Evolutionary conservation across 2,329 filamentous ascomycete genomes (phyloP).

Genomic region (Fusarium sp.): DNA sequence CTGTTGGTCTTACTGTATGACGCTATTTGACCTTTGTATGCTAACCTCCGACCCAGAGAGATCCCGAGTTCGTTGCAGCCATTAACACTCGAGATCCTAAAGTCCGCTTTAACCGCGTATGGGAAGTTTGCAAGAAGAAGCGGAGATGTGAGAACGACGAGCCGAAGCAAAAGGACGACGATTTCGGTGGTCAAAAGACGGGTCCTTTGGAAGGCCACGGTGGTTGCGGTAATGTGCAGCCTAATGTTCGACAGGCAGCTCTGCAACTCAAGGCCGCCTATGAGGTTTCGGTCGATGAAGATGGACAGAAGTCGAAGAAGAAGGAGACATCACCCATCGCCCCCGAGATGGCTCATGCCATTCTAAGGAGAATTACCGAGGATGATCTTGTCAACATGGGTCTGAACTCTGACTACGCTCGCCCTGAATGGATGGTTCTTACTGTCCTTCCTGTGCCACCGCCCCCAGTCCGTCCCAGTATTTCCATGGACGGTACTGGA

Average conservation of each 20-base stretch:
- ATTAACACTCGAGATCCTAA: slow-evolving; percentile 92
- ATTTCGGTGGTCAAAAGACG: slow-evolving; percentile 72
- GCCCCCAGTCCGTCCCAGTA: slow-evolving; percentile 94
- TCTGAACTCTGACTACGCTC: slow-evolving; percentile 92
- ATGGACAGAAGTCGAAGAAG: slow-evolving; percentile 70
- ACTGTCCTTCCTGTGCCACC: slow-evolving; percentile 96
- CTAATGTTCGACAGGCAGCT: slow-evolving; percentile 87
- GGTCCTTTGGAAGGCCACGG: slow-evolving; percentile 73
- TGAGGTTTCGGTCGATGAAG: slow-evolving; percentile 77
- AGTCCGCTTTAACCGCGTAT: slow-evolving; percentile 91
- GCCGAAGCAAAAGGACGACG: slow-evolving; percentile 77
- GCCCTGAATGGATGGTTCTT: slow-evolving; percentile 98
- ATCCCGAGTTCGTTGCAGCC: slow-evolving; percentile 85
- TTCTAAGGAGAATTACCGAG: slow-evolving; percentile 87
- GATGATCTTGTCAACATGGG: slow-evolving; percentile 89
- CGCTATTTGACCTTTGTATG: slow-evolving; percentile 68
- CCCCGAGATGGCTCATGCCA: slow-evolving; percentile 84
- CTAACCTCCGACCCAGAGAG: slow-evolving; percentile 78
- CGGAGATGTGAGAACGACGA: slow-evolving; percentile 84
- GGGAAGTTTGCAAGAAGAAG: slow-evolving; percentile 92
- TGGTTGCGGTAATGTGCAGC: slow-evolving; percentile 92
- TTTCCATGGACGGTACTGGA: slow-evolving; percentile 94
- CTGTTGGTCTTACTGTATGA: slow-evolving; percentile 83
- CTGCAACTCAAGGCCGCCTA: slow-evolving; percentile 83
- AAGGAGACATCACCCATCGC: slow-evolving; percentile 87